Percentiles rank a stretch among this genome's conserved stretches.
Evolutionary conservation across 2,329 filamentous ascomycete genomes (phyloP).

Genomic region (Penicillium polonicum): DNA sequence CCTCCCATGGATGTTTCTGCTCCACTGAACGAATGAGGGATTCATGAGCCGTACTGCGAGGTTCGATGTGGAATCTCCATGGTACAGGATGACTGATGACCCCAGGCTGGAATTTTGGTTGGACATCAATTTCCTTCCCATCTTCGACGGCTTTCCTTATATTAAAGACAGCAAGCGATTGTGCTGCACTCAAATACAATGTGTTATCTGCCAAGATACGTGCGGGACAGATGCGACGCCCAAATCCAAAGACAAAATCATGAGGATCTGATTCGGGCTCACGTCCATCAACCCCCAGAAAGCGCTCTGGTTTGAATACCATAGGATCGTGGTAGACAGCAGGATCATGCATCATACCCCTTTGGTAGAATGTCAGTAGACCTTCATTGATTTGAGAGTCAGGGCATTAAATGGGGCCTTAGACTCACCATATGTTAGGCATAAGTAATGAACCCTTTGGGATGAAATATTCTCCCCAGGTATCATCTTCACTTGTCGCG

Average conservation of each 20-base stretch:
- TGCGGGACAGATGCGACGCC: constrained; percentile 46
- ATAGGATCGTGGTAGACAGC: constrained; percentile 37
- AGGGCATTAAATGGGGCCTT: not conserved
- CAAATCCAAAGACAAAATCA: constrained; percentile 37
- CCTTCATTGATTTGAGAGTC: not conserved
- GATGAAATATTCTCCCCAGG: too few species aligned
- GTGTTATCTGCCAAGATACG: constrained; percentile 44
- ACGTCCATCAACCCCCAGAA: constrained; percentile 31
- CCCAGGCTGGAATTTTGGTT: constrained; percentile 38
- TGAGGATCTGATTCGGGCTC: constrained; percentile 41
- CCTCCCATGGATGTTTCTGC: constrained; percentile 10
- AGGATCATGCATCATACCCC: constrained; percentile 44
- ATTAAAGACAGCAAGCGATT: constrained; percentile 49
- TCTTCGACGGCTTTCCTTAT: constrained; percentile 40
- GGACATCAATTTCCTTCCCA: constrained; percentile 39
- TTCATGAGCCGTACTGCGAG: constrained; percentile 12
- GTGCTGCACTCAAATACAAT: constrained; percentile 44
- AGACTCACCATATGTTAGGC: too few species aligned
- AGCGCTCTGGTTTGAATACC: constrained; percentile 47
- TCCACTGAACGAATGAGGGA: constrained; percentile 13
- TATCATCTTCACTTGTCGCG: too few species aligned
- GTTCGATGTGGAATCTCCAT: constrained; percentile 10
- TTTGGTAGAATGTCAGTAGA: constrained; percentile 14
- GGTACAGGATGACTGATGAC: constrained; percentile 33
- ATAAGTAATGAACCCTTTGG: too few species aligned